Base-by-base conservation (phyloP, 306 rosid genomes). In the Sophora flavescens region DNA sequence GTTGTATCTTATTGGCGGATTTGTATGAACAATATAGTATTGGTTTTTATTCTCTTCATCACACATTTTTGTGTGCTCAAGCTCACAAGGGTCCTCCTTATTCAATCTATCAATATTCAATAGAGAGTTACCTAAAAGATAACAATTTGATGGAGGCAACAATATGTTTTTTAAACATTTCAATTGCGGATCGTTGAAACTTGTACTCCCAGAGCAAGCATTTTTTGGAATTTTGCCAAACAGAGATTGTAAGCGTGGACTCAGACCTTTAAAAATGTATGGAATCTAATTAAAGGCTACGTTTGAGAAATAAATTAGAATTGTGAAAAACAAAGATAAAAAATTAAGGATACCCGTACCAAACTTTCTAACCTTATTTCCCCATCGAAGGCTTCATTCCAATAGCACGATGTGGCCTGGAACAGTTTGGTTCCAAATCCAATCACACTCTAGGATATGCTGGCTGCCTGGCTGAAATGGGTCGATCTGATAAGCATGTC, bases 231-330 rank as follows among this genome's bases (percentile, higher is more conserved):
- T 63, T 58, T 68, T 39, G 79, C 72, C 58, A 76, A 77, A 76
- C 5, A 57, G 57, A 60, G 18, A 72, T 72, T 81, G 83, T 72
- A 45, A 73, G 76, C 53, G 3, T 33, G 69, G 86, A 85, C 78
- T 63, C 68, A 12, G 26, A 63, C 16, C 61, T 63, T 60, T 59
- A 10, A 45, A 78, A 38, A 9, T 22, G 79, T 33, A 5, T 63
- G 77, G 86, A 74, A 78, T 78, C 88, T 64, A 68, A 78, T 84
- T 72, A 57, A 69, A 74, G 64, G 80, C 36, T 38, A 69, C 75
- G 66, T 38, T 52, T 45, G 47, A 30, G 61, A 75, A 74, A 75
- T 47, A 28, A 44, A 74, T 16, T 63, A 48, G 12, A 44, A 54
- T 45, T 39, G 76, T 80, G 72, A 54, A 61, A 61, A 50, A 52